Conservation (phyloP, 306 rosid species). For the Acmispon strigosus region DNA sequence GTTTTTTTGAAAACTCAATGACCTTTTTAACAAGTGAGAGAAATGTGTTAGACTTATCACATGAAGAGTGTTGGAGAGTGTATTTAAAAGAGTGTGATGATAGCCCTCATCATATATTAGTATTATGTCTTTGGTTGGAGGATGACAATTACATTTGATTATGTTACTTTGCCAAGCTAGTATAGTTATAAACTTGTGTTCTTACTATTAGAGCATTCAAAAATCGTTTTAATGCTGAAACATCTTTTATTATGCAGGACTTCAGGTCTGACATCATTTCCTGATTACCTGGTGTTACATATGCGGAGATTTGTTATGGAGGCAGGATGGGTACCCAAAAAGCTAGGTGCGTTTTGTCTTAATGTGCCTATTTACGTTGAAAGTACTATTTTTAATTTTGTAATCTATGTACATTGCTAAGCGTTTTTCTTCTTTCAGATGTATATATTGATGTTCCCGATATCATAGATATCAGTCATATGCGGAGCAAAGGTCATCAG, state of each 20-base stretch:
- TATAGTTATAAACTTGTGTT: not conserved
- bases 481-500: conserved; percentile 79
- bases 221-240: conserved; percentile 16
- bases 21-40: too few relatives aligned
- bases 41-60: too few relatives aligned
- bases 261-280: conserved; percentile 87
- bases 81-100: too few relatives aligned
- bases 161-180: not conserved
- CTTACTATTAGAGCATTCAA: not conserved
- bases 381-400: not conserved
- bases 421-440: conserved; percentile 48
- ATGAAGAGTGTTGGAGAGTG: too few relatives aligned
- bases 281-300: conserved; percentile 92
- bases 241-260: conserved; percentile 40
- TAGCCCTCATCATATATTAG: too few relatives aligned
- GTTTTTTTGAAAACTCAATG: too few relatives aligned
- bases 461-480: conserved; percentile 82
- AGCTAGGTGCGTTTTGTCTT: conserved; percentile 60
- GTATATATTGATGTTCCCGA: conserved; percentile 95
- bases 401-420: not conserved
- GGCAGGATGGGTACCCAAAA: conserved; percentile 95
- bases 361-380: not conserved
- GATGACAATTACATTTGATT: not conserved
- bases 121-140: not conserved
- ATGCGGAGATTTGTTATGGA: conserved; percentile 96